phyloP scores from a whole-genome alignment of 164 flowering plant genomes.

The Protea cynaroides region DNA sequence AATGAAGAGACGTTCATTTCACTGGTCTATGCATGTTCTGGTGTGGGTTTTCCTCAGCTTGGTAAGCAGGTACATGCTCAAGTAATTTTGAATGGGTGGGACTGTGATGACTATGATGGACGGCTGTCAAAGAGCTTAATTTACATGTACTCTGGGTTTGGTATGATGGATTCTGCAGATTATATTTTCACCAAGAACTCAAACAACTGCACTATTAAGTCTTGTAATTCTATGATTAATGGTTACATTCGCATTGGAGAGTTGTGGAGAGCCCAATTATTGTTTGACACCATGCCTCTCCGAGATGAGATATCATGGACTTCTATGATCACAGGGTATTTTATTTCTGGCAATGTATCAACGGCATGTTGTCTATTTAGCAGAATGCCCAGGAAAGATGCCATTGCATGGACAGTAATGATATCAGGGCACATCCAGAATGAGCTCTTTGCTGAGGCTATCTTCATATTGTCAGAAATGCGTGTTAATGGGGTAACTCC shows the following conservation, averaged over 20 bases:
- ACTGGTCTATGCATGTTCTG: conserved; percentile 52
- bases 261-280: conserved; percentile 31
- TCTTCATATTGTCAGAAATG: conserved; percentile 34
- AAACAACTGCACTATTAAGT: conserved; percentile 15
- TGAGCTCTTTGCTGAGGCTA: conserved; percentile 43
- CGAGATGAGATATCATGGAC: conserved; percentile 52
- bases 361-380: conserved; percentile 42
- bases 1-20: conserved; percentile 49
- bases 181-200: conserved; percentile 22
- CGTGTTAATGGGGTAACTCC: conserved; percentile 26
- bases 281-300: conserved; percentile 29
- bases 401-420: conserved; percentile 60
- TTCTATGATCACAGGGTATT: conserved; percentile 49
- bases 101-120: conserved; percentile 31
- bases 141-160: conserved; percentile 45
- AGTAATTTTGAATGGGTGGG: conserved; percentile 31
- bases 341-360: conserved; percentile 28
- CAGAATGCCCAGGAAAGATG: conserved; percentile 47
- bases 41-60: conserved; percentile 29
- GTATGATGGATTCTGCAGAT: conserved; percentile 38
- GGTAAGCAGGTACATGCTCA: conserved; percentile 56
- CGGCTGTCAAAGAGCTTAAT: conserved; percentile 38
- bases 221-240: conserved; percentile 40
- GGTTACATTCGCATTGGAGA: conserved; percentile 38
- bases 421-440: conserved; percentile 46